Base-by-base conservation (phyloP, 2,329 filamentous ascomycete genomes). In the Fusarium dimerum region DNA sequence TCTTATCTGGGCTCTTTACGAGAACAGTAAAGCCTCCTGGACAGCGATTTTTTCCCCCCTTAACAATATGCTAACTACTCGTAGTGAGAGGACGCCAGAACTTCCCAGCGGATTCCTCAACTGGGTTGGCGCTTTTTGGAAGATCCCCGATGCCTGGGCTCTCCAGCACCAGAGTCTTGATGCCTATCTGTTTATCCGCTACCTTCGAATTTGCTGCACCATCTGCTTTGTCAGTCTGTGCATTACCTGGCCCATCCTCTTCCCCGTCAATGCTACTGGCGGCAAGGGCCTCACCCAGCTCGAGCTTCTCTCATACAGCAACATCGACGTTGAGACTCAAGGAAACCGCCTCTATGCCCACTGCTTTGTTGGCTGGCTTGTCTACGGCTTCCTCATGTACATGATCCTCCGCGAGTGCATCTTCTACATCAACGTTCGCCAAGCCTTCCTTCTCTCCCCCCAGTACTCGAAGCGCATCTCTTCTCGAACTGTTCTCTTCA, bases 371-470 rank as follows among this genome's bases (percentile, higher is more conserved):
- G 89, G 87, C 1, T 96, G 89, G 82, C 73, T 90, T 47, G 96
- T 92, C 68, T 91, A 96, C 63, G 76, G 84, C 51, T 97, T 97
- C 69, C 80, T 99, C 54, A 86, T 97, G 71, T 93, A 91, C 72
- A 90, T 91, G 65, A 85, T 99, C 49, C 90, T 90, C 30, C 85
- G 94, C 56, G 94, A 99, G 72, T 87, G 87, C 67, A 87, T 99
- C 64, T 97, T 88, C 80, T 96, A 92, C 72, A 90, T 97, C 76
- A 96, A 96, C 65, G 75, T 97, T 47, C 89, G 93, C 59, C 94
- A 97, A 74, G 93, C 93, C 1, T 97, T 95, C 75, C 84, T 92
- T n/a, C 79, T 96, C 51, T 90, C 91, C 2, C 91, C 90, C 1
- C 78, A 89, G 46, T 93, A 96, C 66, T 83, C 91, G 29, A 88